phyloP scores from a whole-genome alignment of 495 filamentous ascomycete genomes.

The Neurospora sp. region DNA sequence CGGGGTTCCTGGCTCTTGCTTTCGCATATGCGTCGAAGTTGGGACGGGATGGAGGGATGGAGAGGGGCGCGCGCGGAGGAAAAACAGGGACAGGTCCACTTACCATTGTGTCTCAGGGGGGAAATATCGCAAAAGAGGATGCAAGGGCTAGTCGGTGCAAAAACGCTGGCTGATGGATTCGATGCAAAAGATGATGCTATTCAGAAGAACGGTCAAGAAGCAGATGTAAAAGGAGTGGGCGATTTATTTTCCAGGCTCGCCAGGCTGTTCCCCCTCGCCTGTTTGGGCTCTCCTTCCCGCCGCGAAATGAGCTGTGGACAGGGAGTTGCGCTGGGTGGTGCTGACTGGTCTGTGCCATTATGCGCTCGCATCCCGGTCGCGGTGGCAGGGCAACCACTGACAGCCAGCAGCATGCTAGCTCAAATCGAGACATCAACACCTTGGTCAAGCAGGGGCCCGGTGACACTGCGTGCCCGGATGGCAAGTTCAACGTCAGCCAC shows the following conservation, averaged over 20 bases:
- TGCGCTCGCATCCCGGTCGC: background rate
- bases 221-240: constrained; percentile 6
- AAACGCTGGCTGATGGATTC: background rate
- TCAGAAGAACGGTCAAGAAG: constrained; percentile 8
- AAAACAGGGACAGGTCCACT: constrained; percentile 9
- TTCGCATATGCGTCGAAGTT: background rate
- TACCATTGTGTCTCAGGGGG: constrained; percentile 18
- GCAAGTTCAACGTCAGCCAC: background rate
- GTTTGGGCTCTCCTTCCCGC: background rate
- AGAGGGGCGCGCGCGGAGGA: background rate
- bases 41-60: background rate
- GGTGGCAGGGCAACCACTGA: constrained; percentile 26
- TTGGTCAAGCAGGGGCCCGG: background rate
- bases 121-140: constrained; percentile 1
- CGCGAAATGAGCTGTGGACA: constrained; percentile 16
- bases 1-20: constrained; percentile 6
- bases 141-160: background rate
- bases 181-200: constrained; percentile 7
- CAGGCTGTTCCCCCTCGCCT: background rate
- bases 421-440: background rate
- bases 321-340: constrained; percentile 9
- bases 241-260: background rate
- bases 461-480: background rate
- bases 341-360: constrained; percentile 13
- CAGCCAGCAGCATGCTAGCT: constrained; percentile 2